Base-by-base conservation (phyloP, 208 protist genomes). In the Trypanosoma mega region DNA sequence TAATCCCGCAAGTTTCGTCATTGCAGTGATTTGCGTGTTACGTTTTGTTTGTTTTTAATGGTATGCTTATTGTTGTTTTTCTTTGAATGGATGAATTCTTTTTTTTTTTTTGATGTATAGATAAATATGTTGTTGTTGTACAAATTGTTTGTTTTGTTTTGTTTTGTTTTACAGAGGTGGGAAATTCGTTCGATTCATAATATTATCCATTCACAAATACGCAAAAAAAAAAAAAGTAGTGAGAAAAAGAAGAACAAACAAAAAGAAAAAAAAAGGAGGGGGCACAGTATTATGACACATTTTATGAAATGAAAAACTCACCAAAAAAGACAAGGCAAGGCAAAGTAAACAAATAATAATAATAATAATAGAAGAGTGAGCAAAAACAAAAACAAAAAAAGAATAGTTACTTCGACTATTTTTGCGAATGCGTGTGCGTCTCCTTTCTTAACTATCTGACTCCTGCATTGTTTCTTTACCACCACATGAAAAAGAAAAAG, bases 1-100 rank as follows among this genome's bases (percentile, higher is more conserved):
- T 31, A 94, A 78, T 55, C 76, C 74, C 7, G 90, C 87, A n/a
- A 94, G 75, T 63, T 84, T 72, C 47, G 51, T 55, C 82, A 93
- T 93, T 11, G 12, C 37, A 51, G 50, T 58, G 34, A 6, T 39
- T 39, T 30, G 45, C 14, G 21, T 50, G 11, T 30, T 30, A n/a
- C 45, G 6, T 50, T 6, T 50, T n/a, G 14, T n/a, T 50, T 30
- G 14, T 24, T 50, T 30, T 6, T 50, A 14, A 7, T 24, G 7
- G 45, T 50, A 6, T 50, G 7, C 45, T 50, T 56, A 21, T 41
- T 56, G 51, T 56, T 26, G 51, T 37, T 56, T 26, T 56, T 56
- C 14, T 56, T n/a, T n/a, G n/a, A n/a, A n/a, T 48, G 52, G 18
- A 41, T 16, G 41, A 31, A 46, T 73, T 46, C 60, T 30, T 39